phyloP scores from a whole-genome alignment of 441 rosid species.

The Euphorbia celastroides region DNA sequence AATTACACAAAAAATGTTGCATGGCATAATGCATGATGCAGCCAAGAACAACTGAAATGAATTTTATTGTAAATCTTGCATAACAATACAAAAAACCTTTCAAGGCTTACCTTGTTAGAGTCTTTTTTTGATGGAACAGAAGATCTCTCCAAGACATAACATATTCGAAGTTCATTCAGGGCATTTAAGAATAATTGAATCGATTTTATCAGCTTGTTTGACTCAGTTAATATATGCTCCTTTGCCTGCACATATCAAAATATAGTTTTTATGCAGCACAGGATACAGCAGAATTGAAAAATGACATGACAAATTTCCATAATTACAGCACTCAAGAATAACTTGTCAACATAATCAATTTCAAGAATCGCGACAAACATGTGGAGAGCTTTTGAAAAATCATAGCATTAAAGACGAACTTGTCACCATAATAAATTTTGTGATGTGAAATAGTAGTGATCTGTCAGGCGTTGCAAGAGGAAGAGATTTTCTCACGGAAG shows the following conservation, averaged over 20 bases:
- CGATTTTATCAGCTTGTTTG: constrained; percentile 76
- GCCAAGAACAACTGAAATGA: not conserved
- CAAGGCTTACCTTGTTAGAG: constrained; percentile 47
- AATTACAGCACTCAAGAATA: not conserved
- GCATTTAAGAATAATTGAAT: constrained; percentile 77
- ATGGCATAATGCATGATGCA: not conserved
- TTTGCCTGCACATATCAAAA: constrained; percentile 55
- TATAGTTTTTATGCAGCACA: constrained; percentile 9
- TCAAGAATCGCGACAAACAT: not conserved
- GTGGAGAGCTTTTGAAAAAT: not conserved
- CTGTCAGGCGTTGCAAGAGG: not conserved
- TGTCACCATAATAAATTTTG: not conserved
- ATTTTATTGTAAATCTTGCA: constrained; percentile 2
- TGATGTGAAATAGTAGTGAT: not conserved
- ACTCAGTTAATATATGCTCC: constrained; percentile 62
- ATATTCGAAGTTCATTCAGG: constrained; percentile 86
- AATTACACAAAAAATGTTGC: not conserved
- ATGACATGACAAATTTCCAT: not conserved
- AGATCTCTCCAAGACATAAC: constrained; percentile 59
- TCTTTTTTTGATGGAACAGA: constrained; percentile 48
- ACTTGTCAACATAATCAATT: not conserved
- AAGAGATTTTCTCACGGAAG: not conserved
- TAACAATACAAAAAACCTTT: constrained; percentile 18
- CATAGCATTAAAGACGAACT: not conserved
- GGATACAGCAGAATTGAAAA: not conserved